Evolutionary conservation across 768 basidiomycete genomes (phyloP).

Genomic region (Boletus vermiculosoides): DNA sequence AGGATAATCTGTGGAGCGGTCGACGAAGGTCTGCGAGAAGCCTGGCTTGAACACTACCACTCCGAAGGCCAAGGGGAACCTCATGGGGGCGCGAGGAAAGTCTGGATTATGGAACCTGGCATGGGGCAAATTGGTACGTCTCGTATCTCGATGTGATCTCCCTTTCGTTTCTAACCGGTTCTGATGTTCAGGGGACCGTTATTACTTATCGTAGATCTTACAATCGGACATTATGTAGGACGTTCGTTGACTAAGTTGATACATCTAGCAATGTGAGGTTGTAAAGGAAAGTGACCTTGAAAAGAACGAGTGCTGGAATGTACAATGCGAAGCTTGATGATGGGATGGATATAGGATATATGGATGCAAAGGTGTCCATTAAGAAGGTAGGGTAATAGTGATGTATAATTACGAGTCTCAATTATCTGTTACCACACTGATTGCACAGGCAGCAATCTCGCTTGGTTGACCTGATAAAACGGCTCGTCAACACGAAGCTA

Average conservation of each 20-base stretch:
- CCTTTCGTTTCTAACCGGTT: background rate
- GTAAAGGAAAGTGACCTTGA: conserved; percentile 8
- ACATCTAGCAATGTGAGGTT: conserved; percentile 1
- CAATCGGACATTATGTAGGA: background rate
- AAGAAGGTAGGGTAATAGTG: conserved; percentile 5
- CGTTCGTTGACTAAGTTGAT: conserved; percentile 4
- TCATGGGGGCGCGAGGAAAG: conserved; percentile 55
- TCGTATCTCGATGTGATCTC: background rate
- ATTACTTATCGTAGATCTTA: conserved; percentile 34
- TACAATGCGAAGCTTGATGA: conserved; percentile 16
- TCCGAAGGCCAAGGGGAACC: conserved; percentile 43
- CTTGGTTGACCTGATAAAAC: conserved; percentile 25
- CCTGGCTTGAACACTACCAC: conserved; percentile 61
- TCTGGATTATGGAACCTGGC: conserved; percentile 84
- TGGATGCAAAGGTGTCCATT: background rate
- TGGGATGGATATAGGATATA: conserved; percentile 4
- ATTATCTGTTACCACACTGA: background rate
- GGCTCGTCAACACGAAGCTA: background rate
- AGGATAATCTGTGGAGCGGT: conserved; percentile 82
- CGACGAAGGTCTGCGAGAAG: conserved; percentile 74
- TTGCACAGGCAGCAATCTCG: conserved; percentile 16
- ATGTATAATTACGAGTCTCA: background rate
- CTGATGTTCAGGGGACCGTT: conserved; percentile 37
- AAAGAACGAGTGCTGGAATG: conserved; percentile 15
- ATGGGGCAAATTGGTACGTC: conserved; percentile 82